Conservation (phyloP, 371 early-diverging fungal species). For the Mucor ambiguus region DNA sequence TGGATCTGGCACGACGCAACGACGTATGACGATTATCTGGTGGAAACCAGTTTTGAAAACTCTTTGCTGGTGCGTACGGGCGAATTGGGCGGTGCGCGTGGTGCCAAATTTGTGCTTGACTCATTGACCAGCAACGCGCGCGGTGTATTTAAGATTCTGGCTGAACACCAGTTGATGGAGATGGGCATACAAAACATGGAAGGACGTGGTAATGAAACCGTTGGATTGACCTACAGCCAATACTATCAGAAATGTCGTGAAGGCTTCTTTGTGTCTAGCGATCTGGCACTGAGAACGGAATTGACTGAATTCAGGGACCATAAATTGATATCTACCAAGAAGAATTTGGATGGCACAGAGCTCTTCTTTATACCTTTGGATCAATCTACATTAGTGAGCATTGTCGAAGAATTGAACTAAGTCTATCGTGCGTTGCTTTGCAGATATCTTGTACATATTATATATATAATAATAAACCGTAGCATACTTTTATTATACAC, state of each 20-base stretch:
- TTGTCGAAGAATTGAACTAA: slow-evolving; percentile 61
- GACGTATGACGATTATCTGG: slow-evolving; percentile 78
- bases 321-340: slow-evolving; percentile 72
- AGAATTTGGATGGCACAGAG: slow-evolving; percentile 76
- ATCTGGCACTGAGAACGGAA: slow-evolving; percentile 80
- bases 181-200: slow-evolving; percentile 47
- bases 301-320: slow-evolving; percentile 94
- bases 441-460: background rate
- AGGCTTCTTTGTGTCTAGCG: slow-evolving; percentile 80
- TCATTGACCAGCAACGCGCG: slow-evolving; percentile 84
- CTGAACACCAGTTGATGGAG: slow-evolving; percentile 73
- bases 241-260: slow-evolving; percentile 79
- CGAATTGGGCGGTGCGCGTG: slow-evolving; percentile 61
- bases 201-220: slow-evolving; percentile 38
- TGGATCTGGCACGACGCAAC: slow-evolving; percentile 93
- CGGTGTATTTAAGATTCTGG: slow-evolving; percentile 76
- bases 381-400: slow-evolving; percentile 55
- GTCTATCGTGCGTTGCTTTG: background rate
- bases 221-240: slow-evolving; percentile 64
- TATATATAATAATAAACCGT: background rate
- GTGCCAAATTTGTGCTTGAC: slow-evolving; percentile 82
- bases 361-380: slow-evolving; percentile 82
- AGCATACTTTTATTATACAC: no score
- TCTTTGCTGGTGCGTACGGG: slow-evolving; percentile 64
- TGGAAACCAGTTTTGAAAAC: slow-evolving; percentile 85